Evolutionary conservation across 768 basidiomycete species (phyloP), one percentile per base, ranked within the genome.

Genomic region (Podaxis pistillaris): DNA sequence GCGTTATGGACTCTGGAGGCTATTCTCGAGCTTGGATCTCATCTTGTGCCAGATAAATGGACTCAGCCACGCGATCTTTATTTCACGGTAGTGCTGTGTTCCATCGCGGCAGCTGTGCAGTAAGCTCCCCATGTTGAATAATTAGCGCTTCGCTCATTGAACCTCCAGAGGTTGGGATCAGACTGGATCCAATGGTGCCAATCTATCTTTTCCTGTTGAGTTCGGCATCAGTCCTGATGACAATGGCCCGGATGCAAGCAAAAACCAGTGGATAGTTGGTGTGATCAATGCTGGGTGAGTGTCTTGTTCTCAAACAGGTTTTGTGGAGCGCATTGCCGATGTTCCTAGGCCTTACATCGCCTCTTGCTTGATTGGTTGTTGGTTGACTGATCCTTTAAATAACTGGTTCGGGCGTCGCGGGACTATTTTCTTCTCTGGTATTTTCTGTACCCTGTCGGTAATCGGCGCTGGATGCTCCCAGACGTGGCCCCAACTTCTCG

Each of bases 91-190:
- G 63, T 78, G 54, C 63, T 81, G n/a, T 84, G 88, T 63, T 88
- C 88, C 2, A 52, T 92, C 46, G 88, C 86, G 0, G 90, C 90
- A 6, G 87, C 87, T 44, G 88, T 90, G 8, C 89, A 91, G 77
- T 88, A 79, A 65, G 74, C 69, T 19, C 19, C 3, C 26, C 26
- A 60, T 7, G 30, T 38, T 19, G 4, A 8, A 22, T 30, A 24
- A 24, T 44, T 55, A 46, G 17, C 28, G 22, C 52, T 46, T 9
- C 9, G 36, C 46, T 60, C 8, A 58, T 24, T n/a, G 56, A 11
- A 26, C 12, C 59, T 49, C 53, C 62, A 71, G 68, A 64, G 70
- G 70, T 58, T 71, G 82, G 84, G 85, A 85, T 72, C 83, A 86
- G 69, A 82, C 81, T 1, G 84, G 82, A 28, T 77, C 79, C 52